Evolutionary conservation across 2,329 filamentous ascomycete species (phyloP).

Genomic region (Madurella fahalii): DNA sequence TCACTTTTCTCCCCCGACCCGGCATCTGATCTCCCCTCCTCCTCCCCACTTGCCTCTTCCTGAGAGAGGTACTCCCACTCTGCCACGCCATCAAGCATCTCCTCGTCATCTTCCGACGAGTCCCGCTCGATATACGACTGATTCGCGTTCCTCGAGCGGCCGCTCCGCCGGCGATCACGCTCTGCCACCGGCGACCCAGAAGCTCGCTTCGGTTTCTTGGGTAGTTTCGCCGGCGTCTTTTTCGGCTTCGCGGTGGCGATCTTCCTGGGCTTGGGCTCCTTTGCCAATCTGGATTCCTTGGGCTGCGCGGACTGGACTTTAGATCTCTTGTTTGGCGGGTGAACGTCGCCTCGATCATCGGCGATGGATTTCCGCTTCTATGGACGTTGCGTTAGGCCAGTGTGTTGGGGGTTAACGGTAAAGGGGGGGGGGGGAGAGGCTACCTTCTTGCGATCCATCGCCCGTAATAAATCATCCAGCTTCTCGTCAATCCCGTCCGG

Average conservation of each 20-base stretch:
- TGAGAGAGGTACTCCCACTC: constrained; percentile 48
- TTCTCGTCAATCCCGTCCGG: constrained; percentile 71
- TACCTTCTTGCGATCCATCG: constrained; percentile 70
- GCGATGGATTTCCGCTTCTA: constrained; percentile 54
- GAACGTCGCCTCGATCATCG: constrained; percentile 44
- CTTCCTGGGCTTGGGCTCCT: constrained; percentile 34
- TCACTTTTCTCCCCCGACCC: constrained; percentile 1
- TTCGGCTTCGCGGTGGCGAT: constrained; percentile 33
- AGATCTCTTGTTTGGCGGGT: constrained; percentile 40
- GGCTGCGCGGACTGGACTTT: constrained; percentile 24
- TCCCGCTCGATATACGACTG: constrained; percentile 54
- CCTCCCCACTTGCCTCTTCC: constrained; percentile 13
- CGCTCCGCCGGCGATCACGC: constrained; percentile 52
- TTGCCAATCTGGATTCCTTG: constrained; percentile 4
- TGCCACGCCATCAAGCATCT: constrained; percentile 58
- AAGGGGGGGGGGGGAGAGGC: background rate
- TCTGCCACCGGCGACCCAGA: constrained; percentile 29
- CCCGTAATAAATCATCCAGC: constrained; percentile 63
- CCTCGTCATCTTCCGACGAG: constrained; percentile 55
- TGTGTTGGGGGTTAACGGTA: background rate
- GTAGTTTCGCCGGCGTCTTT: constrained; percentile 27
- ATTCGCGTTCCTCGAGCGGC: constrained; percentile 44
- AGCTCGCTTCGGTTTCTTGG: constrained; percentile 30
- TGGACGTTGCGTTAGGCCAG: background rate
- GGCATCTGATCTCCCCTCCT: background rate